Percentiles rank a stretch among this genome's conserved stretches.
Conservation (phyloP, 2,329 filamentous ascomycete genomes). For the Pseudogymnoascus sp. region DNA sequence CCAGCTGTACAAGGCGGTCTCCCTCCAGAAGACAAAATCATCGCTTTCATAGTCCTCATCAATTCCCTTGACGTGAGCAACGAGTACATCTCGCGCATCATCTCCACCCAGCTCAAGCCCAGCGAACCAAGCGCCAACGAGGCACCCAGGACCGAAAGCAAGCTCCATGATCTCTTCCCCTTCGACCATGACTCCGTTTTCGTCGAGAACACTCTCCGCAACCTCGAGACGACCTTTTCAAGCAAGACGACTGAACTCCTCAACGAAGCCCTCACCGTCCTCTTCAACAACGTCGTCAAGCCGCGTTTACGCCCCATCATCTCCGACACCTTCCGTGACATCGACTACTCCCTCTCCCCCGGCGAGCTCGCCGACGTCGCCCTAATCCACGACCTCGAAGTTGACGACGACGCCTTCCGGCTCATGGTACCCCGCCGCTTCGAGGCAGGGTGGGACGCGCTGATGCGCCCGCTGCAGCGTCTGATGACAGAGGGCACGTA, state of each 20-base stretch:
- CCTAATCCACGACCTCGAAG: constrained; percentile 37
- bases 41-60: constrained; percentile 84
- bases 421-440: constrained; percentile 72
- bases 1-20: constrained; percentile 67
- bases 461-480: constrained; percentile 76
- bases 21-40: constrained; percentile 79
- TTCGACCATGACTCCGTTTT: constrained; percentile 66
- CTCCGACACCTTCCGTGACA: constrained; percentile 80
- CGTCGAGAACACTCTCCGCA: constrained; percentile 58
- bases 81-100: constrained; percentile 83
- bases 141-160: constrained; percentile 21
- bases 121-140: constrained; percentile 31
- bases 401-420: constrained; percentile 42
- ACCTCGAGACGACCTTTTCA: constrained; percentile 63
- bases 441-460: constrained; percentile 72
- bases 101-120: constrained; percentile 53
- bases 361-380: constrained; percentile 51
- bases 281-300: constrained; percentile 82
- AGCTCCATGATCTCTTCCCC: constrained; percentile 62
- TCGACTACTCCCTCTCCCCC: constrained; percentile 68
- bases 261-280: constrained; percentile 72
- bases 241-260: constrained; percentile 74
- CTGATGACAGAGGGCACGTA: constrained; percentile 74
- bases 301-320: constrained; percentile 75
- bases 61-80: constrained; percentile 92